Percentiles rank a stretch among this genome's conserved stretches.
Conservation (phyloP, 2,329 filamentous ascomycete species). For the Clonostachys rosea region DNA sequence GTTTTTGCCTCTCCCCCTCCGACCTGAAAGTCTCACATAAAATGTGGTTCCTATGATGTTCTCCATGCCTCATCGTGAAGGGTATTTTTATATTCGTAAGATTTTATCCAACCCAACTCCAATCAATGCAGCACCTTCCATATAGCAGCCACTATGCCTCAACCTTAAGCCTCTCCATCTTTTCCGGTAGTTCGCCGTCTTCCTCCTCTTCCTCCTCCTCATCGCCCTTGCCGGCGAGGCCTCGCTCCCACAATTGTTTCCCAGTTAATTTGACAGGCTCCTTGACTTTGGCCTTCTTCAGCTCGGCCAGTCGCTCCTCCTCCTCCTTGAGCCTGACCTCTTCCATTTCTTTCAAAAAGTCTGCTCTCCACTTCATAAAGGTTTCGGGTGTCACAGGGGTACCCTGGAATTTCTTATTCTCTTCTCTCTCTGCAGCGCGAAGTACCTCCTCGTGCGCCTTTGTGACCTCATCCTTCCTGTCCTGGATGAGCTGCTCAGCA, state of each 20-base stretch:
- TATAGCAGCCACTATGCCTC: constrained; percentile 29
- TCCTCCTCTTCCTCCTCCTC: constrained; percentile 65
- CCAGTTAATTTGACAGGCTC: constrained; percentile 70
- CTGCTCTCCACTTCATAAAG: constrained; percentile 78
- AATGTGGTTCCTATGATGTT: no score
- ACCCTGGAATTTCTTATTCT: constrained; percentile 96
- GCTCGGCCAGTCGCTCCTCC: constrained; percentile 77
- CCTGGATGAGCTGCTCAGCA: constrained; percentile 78
- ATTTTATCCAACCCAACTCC: no score
- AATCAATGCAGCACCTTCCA: no score
- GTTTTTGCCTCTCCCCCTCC: no score
- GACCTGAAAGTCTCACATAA: no score
- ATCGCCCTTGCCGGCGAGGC: constrained; percentile 62
- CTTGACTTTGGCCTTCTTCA: constrained; percentile 73
- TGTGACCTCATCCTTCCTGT: constrained; percentile 63
- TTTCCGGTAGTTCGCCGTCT: constrained; percentile 53
- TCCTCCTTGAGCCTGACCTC: constrained; percentile 64
- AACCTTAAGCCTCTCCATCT: constrained; percentile 69
- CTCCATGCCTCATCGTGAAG: no score
- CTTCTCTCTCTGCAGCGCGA: constrained; percentile 71
- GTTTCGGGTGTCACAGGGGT: constrained; percentile 82
- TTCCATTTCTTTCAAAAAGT: constrained; percentile 75
- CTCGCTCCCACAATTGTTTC: constrained; percentile 73
- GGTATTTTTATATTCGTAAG: no score
- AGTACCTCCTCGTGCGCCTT: constrained; percentile 51